phyloP scores from a whole-genome alignment of 2,329 filamentous ascomycete species.

The Trematosphaeria pertusa region DNA sequence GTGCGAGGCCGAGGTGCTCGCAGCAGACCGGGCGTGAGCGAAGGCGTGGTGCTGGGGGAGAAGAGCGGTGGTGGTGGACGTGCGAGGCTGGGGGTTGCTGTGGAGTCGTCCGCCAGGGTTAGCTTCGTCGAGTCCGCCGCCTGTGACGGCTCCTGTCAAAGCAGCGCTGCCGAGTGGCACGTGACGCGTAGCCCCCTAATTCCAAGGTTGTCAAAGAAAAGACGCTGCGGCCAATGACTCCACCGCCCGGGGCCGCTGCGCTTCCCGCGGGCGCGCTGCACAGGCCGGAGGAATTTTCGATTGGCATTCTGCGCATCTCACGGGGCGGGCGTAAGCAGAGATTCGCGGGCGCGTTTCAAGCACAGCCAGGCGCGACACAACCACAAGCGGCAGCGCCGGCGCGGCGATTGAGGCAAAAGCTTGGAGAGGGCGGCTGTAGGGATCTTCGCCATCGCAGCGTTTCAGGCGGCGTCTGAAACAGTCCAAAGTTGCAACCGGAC shows the following conservation, averaged over 20 bases:
- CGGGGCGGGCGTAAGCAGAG: constrained; percentile 4
- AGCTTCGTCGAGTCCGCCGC: constrained; percentile 13
- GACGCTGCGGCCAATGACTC: constrained; percentile 21
- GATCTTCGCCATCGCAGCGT: constrained; percentile 27
- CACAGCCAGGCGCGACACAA: constrained; percentile 21
- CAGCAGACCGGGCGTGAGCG: constrained; percentile 11
- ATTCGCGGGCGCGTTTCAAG: constrained; percentile 21
- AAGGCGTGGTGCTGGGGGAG: no score
- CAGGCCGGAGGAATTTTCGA: constrained; percentile 4
- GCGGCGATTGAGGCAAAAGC: constrained; percentile 18
- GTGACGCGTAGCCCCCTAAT: constrained; percentile 14
- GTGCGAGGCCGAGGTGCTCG: constrained; percentile 10
- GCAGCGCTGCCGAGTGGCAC: constrained; percentile 16
- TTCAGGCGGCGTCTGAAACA: constrained; percentile 43
- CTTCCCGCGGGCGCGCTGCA: constrained; percentile 11
- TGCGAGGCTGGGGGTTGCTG: constrained; percentile 8
- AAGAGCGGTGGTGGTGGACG: no score
- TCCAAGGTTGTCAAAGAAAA: constrained; percentile 17
- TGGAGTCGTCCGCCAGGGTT: constrained; percentile 4
- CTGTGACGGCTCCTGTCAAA: constrained; percentile 7
- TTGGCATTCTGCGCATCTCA: constrained; percentile 6
- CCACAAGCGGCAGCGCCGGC: constrained; percentile 8
- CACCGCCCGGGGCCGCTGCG: no score
- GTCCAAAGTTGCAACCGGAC: constrained; percentile 27
- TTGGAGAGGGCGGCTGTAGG: constrained; percentile 22